Conservation (phyloP, 495 filamentous ascomycete species). For the Letharia lupina region DNA sequence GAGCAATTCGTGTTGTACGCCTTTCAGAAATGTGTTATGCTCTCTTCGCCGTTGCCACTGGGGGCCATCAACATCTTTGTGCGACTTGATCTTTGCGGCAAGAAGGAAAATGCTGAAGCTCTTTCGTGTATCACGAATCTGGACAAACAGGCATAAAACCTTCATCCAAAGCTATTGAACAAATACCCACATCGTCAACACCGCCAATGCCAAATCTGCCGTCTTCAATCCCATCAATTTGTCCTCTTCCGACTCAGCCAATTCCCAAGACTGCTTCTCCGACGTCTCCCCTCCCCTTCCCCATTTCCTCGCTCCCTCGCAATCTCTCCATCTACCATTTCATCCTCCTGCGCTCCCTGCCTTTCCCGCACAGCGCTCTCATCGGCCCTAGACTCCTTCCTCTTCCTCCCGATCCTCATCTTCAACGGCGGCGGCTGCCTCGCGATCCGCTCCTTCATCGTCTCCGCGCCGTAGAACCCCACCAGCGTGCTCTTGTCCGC, state of each 20-base stretch:
- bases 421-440: conserved; percentile 5
- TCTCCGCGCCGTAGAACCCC: conserved; percentile 12
- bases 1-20: neutral
- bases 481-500: conserved; percentile 4
- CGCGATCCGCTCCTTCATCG: conserved; percentile 12
- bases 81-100: neutral
- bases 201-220: neutral
- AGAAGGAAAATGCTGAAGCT: neutral
- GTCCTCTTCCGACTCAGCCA: conserved; percentile 16
- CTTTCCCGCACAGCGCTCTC: neutral
- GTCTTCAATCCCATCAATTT: neutral
- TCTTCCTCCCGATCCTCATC: conserved; percentile 5
- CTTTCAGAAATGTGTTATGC: neutral
- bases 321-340: neutral
- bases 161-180: too few species aligned
- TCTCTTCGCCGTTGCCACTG: neutral
- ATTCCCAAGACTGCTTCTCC: conserved; percentile 4
- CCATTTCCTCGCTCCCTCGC: neutral
- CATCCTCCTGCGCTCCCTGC: neutral
- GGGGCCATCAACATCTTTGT: neutral
- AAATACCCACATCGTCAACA: neutral
- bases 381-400: neutral
- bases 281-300: neutral
- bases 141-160: neutral
- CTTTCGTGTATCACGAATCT: neutral